Conservation (phyloP, 805 yeast genomes). For the Monosporozyma siamensis region DNA sequence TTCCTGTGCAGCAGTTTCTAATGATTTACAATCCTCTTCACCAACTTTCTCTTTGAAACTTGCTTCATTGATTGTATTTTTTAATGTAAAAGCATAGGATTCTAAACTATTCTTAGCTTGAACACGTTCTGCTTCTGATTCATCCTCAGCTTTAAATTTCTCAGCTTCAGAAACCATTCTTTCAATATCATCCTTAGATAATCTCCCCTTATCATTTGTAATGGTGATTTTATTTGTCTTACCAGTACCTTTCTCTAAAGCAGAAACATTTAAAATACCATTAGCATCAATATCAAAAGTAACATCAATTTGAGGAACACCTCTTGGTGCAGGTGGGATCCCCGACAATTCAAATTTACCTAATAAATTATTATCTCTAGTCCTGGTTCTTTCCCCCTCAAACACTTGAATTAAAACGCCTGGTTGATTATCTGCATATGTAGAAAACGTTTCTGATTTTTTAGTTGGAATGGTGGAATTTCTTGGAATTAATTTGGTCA, state of each 20-base stretch:
- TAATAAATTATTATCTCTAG: constrained; percentile 89
- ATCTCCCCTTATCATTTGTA: constrained; percentile 97
- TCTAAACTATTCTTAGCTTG: constrained; percentile 92
- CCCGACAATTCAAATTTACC: constrained; percentile 96
- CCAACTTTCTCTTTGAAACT: constrained; percentile 72
- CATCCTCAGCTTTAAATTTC: constrained; percentile 94
- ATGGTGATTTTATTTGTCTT: constrained; percentile 94
- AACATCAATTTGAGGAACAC: constrained; percentile 96
- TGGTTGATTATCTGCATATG: constrained; percentile 97
- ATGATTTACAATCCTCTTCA: constrained; percentile 55
- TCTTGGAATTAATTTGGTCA: constrained; percentile 95
- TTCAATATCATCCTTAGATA: constrained; percentile 94
- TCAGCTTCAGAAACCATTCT: constrained; percentile 97
- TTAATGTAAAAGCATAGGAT: constrained; percentile 88
- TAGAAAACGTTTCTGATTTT: constrained; percentile 93
- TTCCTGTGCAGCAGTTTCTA: constrained; percentile 75
- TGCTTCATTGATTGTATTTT: constrained; percentile 70
- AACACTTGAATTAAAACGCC: constrained; percentile 96
- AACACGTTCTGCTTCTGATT: constrained; percentile 85
- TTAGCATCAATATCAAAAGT: constrained; percentile 95
- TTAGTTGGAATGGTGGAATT: constrained; percentile 96
- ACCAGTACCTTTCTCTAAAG: constrained; percentile 97
- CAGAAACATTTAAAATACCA: constrained; percentile 94
- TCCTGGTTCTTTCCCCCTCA: constrained; percentile 97
- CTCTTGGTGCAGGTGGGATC: constrained; percentile 98